Conservation (phyloP, 768 basidiomycete genomes). For the Lentinus tigrinus region DNA sequence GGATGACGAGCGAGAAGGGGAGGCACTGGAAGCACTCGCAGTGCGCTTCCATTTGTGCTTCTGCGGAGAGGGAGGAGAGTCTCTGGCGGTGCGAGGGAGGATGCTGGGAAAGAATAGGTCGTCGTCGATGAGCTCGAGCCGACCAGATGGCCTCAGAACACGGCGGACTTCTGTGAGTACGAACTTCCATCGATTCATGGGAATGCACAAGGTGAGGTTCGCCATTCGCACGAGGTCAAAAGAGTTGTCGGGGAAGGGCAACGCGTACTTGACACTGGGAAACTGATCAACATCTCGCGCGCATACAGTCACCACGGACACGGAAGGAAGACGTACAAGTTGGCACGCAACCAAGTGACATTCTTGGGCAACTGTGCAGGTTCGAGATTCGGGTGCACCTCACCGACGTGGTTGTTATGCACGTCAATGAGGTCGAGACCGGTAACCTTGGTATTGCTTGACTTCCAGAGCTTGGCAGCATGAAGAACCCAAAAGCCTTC, state of each 20-base stretch:
- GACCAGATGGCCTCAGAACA: constrained; percentile 58
- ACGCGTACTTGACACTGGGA: constrained; percentile 47
- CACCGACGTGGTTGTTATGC: constrained; percentile 14
- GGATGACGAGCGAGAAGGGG: not conserved
- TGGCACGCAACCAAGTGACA: constrained; percentile 55
- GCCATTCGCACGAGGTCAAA: constrained; percentile 79
- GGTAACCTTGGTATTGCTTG: constrained; percentile 47
- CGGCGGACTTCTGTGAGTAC: constrained; percentile 62
- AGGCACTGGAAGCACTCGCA: not conserved
- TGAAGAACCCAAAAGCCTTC: constrained; percentile 65
- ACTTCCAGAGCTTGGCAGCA: constrained; percentile 62
- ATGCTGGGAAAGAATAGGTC: constrained; percentile 63
- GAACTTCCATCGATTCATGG: constrained; percentile 55
- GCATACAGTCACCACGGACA: not conserved
- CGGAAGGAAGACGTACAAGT: constrained; percentile 54
- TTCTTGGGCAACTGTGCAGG: constrained; percentile 33
- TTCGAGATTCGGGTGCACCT: constrained; percentile 14
- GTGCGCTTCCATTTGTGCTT: not conserved
- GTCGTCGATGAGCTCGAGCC: constrained; percentile 76
- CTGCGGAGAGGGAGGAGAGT: not conserved
- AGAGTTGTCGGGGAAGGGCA: constrained; percentile 61
- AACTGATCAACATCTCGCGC: constrained; percentile 1
- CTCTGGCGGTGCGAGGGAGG: constrained; percentile 13
- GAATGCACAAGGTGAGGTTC: constrained; percentile 62
- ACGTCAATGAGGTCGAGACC: constrained; percentile 63